Conservation (phyloP, 148 eudicot genomes). For the Simmondsia chinensis region DNA sequence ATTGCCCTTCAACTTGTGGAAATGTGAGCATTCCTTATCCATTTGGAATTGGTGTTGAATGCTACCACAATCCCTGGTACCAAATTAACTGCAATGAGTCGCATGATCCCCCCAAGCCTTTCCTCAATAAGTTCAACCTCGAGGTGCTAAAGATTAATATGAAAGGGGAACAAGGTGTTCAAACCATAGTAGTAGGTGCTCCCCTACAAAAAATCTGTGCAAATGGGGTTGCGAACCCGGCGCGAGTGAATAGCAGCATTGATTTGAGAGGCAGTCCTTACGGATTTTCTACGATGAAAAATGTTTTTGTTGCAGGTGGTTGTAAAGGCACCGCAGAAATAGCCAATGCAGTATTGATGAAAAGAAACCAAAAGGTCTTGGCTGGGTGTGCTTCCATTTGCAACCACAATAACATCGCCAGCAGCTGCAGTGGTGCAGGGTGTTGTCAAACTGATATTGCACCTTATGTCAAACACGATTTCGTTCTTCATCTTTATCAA, state of each 20-base stretch:
- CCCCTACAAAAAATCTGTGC: slow-evolving; percentile 1
- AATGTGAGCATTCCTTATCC: slow-evolving; percentile 23
- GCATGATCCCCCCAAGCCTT: slow-evolving; percentile 4
- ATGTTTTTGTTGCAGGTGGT: slow-evolving; percentile 16
- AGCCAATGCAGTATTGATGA: slow-evolving; percentile 9
- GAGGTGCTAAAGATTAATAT: slow-evolving; percentile 11
- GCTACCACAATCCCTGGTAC: slow-evolving; percentile 7
- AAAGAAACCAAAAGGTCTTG: not conserved
- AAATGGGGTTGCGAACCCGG: not conserved
- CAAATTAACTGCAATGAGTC: slow-evolving; percentile 16
- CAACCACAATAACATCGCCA: slow-evolving; percentile 1
- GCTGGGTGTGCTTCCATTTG: slow-evolving; percentile 27
- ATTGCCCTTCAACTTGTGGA: slow-evolving; percentile 17
- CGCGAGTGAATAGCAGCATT: not conserved
- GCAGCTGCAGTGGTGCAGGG: slow-evolving; percentile 22
- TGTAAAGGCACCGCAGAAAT: too few species aligned
- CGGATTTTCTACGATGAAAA: slow-evolving; percentile 7
- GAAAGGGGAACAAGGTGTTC: not conserved
- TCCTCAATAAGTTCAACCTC: slow-evolving; percentile 1
- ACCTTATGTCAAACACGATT: too few species aligned
- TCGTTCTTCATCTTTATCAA: not conserved
- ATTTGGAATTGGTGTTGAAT: slow-evolving; percentile 21
- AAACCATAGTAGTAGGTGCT: not conserved
- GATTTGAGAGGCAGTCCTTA: slow-evolving; percentile 9
- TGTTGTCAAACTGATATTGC: too few species aligned